Base-by-base conservation (phyloP, 768 basidiomycete species). In the Termitomyces eurrhizus region DNA sequence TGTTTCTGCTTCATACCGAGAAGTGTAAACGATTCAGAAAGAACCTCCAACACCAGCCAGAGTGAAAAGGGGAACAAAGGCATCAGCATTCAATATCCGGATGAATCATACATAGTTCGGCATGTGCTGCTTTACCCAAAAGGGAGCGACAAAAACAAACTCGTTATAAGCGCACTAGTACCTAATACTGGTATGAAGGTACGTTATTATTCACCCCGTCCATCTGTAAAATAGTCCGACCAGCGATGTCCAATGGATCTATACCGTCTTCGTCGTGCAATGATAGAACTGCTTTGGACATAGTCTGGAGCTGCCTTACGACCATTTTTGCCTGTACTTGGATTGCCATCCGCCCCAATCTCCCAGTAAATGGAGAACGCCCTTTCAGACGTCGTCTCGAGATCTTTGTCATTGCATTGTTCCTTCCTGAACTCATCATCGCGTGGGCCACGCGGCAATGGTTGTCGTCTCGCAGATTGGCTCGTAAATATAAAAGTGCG, bases 311-410 rank as follows among this genome's bases (percentile, higher is more conserved):
- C 55, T 73, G 69, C 56, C 36, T 68, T 33, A 21, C 50, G 14
- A 51, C 50, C 32, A 35, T 51, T 33, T 51, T 51, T 18, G 33
- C 50, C n/a, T 51, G 50, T 35, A 51, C n/a, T 12, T 51, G 50
- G 50, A 51, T 35, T 16, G 50, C 72, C 7, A 62, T 69, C 14
- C 70, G 72, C 39, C 70, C 69, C 0, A 68, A 73, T 37, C 62
- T 72, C 18, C 72, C 67, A 3, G n/a, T 24, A 57, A 7, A 18
- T 29, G 32, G 60, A 60, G 44, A 51, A 55, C 32, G 45, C 35
- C 32, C 33, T 36, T 32, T 49, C 3, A 9, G 41, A 11, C 58
- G 41, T 9, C 50, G 50, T 12, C 50, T 35, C 11, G 4, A n/a
- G 29, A 35, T 51, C 4, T 35, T 51, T 7, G 9, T 63, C 5